These are phyloP conservation scores for Candida xyloterini DNA, from an alignment of 805 yeast genomes.

Conservation along the genomic window DNA sequence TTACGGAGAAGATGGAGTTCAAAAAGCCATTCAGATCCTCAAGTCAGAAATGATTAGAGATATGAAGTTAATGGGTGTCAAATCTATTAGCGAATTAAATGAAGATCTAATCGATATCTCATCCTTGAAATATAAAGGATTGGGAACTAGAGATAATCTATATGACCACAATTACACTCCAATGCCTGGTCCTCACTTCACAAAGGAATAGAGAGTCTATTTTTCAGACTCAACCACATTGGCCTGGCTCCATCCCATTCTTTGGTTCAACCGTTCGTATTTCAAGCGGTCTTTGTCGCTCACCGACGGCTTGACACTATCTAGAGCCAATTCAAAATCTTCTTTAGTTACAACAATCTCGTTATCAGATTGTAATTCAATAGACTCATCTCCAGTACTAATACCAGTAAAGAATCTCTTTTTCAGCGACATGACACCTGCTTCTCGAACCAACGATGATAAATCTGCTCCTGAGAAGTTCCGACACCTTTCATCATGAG, in stretches of 20 bases:
- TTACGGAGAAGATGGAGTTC: conserved; percentile 74
- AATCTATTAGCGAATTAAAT: conserved; percentile 42
- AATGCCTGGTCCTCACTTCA: conserved; percentile 34
- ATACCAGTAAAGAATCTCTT: conserved; percentile 60
- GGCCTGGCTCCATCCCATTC: conserved; percentile 66
- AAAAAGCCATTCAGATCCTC: conserved; percentile 58
- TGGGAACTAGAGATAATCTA: conserved; percentile 48
- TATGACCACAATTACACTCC: conserved; percentile 55
- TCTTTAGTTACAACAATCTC: conserved; percentile 52
- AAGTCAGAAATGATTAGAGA: conserved; percentile 60
- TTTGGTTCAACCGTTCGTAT: conserved; percentile 69
- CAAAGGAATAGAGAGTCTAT: conserved; percentile 3
- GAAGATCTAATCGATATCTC: conserved; percentile 39
- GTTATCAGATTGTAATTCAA: conserved; percentile 18
- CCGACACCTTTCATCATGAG: conserved; percentile 74
- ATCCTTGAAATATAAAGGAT: conserved; percentile 30
- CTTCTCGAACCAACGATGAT: conserved; percentile 87
- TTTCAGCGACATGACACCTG: conserved; percentile 86
- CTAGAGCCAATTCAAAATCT: conserved; percentile 72
- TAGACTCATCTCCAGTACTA: conserved; percentile 43
- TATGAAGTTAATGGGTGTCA: conserved; percentile 66
- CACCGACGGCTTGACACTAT: conserved; percentile 83
- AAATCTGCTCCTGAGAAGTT: conserved; percentile 97
- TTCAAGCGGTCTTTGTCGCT: conserved; percentile 77
- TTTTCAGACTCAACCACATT: conserved; percentile 13